phyloP scores from a whole-genome alignment of 2,329 filamentous ascomycete species.

The Cordyceps sp. region DNA sequence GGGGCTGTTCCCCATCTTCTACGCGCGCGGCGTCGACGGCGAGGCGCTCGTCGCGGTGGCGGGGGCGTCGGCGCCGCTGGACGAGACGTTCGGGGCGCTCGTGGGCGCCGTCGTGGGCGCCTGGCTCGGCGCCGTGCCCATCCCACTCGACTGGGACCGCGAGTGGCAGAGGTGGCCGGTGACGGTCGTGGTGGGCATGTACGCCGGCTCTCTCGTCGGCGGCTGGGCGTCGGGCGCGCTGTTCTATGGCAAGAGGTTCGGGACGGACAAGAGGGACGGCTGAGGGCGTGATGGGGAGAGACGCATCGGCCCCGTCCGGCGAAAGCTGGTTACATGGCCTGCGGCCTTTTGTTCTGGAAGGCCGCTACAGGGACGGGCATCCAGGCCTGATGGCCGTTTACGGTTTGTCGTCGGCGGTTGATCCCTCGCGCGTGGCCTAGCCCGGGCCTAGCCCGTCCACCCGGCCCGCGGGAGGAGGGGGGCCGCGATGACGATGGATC shows the following conservation, averaged over 20 bases:
- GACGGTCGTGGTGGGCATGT: slow-evolving; percentile 72
- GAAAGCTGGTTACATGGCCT: too few relatives aligned
- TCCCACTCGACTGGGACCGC: slow-evolving; percentile 95
- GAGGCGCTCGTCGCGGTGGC: slow-evolving; percentile 54
- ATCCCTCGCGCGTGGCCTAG: too few relatives aligned
- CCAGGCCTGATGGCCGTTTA: too few relatives aligned
- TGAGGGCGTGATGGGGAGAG: too few relatives aligned
- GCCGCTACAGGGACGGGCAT: too few relatives aligned
- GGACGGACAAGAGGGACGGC: slow-evolving; percentile 3
- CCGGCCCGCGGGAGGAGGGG: too few relatives aligned
- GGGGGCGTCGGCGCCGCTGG: slow-evolving; percentile 52
- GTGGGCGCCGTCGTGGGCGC: slow-evolving; percentile 67
- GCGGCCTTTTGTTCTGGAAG: too few relatives aligned
- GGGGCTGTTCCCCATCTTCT: slow-evolving; percentile 64
- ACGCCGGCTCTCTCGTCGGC: slow-evolving; percentile 60
- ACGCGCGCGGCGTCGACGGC: slow-evolving; percentile 64
- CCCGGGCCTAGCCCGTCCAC: too few relatives aligned
- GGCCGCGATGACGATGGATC: too few relatives aligned
- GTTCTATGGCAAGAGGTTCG: slow-evolving; percentile 27
- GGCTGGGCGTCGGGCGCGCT: slow-evolving; percentile 41
- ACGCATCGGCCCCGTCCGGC: too few relatives aligned
- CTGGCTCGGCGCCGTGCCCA: slow-evolving; percentile 88
- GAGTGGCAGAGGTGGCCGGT: slow-evolving; percentile 98
- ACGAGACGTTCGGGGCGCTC: slow-evolving; percentile 70
- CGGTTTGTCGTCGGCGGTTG: too few relatives aligned